phyloP scores from a whole-genome alignment of 2,329 filamentous ascomycete genomes.

The Alternaria gaisen region DNA sequence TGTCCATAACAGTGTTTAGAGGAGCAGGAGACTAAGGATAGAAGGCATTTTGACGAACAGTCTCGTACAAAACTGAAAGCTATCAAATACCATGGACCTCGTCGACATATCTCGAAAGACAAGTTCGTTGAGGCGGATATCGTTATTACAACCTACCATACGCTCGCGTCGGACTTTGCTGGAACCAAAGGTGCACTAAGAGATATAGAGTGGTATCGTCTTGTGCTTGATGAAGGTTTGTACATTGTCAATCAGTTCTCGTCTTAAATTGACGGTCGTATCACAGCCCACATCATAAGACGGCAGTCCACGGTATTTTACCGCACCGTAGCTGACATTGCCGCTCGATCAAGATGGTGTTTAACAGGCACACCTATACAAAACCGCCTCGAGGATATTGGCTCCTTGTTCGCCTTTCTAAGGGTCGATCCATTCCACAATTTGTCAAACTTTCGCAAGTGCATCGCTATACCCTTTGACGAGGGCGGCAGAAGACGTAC shows the following conservation, averaged over 20 bases:
- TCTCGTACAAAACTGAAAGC: slow-evolving; percentile 14
- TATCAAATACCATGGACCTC: slow-evolving; percentile 39
- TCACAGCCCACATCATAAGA: no score
- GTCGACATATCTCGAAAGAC: slow-evolving; percentile 17
- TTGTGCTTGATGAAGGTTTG: slow-evolving; percentile 47
- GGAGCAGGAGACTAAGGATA: no score
- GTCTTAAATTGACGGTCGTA: no score
- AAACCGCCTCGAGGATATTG: slow-evolving; percentile 63
- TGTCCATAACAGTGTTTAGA: no score
- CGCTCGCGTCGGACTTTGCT: slow-evolving; percentile 25
- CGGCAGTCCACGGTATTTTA: slow-evolving; percentile 57
- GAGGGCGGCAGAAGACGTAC: slow-evolving; percentile 33
- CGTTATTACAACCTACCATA: slow-evolving; percentile 45
- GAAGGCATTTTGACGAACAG: slow-evolving; percentile 40
- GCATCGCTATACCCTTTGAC: slow-evolving; percentile 55
- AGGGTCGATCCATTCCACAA: slow-evolving; percentile 55
- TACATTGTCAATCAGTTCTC: no score
- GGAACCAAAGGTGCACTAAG: slow-evolving; percentile 18
- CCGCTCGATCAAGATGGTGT: slow-evolving; percentile 59
- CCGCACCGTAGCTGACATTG: slow-evolving; percentile 53
- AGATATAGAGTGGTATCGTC: slow-evolving; percentile 38
- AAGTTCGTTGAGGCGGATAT: slow-evolving; percentile 33
- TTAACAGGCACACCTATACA: slow-evolving; percentile 58
- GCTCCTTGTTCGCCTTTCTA: slow-evolving; percentile 61
- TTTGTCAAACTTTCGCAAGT: slow-evolving; percentile 55